Percentiles rank a stretch among this genome's conserved stretches.
Conservation (phyloP, 2,329 filamentous ascomycete genomes). For the Botryotinia calthae region DNA sequence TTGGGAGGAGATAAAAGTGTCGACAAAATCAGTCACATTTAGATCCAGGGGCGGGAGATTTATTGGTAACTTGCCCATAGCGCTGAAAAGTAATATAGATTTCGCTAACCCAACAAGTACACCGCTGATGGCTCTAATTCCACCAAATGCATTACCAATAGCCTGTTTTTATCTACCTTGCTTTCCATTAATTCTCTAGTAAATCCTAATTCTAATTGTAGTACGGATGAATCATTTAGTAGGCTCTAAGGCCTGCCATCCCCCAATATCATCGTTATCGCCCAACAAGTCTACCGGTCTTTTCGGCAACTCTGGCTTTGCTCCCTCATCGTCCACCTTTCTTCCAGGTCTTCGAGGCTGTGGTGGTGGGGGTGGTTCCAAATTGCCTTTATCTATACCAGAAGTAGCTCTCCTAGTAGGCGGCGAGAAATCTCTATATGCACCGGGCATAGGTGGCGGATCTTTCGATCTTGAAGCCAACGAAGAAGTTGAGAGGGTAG, state of each 20-base stretch:
- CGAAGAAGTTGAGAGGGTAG: conserved; percentile 26
- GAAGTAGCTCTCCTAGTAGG: conserved; percentile 30
- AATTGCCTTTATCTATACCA: conserved; percentile 20
- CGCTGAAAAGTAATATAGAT: neutral
- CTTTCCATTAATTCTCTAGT: neutral
- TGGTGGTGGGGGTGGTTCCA: conserved; percentile 31
- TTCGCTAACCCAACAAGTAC: neutral
- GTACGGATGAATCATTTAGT: conserved; percentile 3
- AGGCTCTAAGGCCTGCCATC: conserved; percentile 37
- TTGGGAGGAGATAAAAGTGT: neutral
- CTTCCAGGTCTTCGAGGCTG: conserved; percentile 29
- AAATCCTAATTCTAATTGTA: neutral
- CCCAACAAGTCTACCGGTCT: conserved; percentile 34
- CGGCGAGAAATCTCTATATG: conserved; percentile 29
- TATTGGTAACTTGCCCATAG: neutral
- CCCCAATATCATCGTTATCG: conserved; percentile 29
- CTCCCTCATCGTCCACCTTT: conserved; percentile 26
- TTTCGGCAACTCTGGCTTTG: conserved; percentile 33
- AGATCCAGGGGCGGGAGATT: rapidly evolving
- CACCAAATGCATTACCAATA: neutral
- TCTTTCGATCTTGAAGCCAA: conserved; percentile 23
- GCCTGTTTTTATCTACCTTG: neutral
- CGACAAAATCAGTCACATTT: neutral
- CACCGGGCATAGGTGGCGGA: conserved; percentile 10
- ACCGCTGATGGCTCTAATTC: neutral